Evolutionary conservation across 495 filamentous ascomycete genomes (phyloP), one percentile per base, ranked within the genome.

Genomic region (Tetracladium setigerum): DNA sequence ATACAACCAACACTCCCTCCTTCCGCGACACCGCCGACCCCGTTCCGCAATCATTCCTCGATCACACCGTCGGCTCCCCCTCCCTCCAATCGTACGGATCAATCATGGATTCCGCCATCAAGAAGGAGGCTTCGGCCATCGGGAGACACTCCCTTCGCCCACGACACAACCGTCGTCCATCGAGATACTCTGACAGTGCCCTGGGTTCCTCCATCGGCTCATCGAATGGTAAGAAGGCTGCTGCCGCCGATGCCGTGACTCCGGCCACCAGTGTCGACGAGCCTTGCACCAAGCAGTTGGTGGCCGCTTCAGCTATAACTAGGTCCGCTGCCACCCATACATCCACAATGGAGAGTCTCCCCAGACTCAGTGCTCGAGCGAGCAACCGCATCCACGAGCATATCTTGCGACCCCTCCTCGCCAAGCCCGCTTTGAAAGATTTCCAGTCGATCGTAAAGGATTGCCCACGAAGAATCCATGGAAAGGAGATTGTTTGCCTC

Each of bases 401-500:
- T 59, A 69, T 70, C 35, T 58, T 79, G 38, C 68, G 63, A 62
- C 75, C 75, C 7, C 58, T 79, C 2, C 62, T 77, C 41, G 64
- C 66, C 42, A 70, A 76, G 35, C 50, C 63, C 2, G 54, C 61
- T 10, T 72, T 90, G 41, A 83, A 88, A 63, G 79, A 83, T 30
- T 95, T 91, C 66, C 86, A 86, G 57, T 73, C 81, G 43, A 74
- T 95, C 44, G 74, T 92, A 39, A 68, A 81, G 46, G 80, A 85
- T 54, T 79, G 87, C 54, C 87, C 86, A 7, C 65, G 71, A 50
- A 85, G 85, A 54, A 88, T 95, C 56, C 77, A 79, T 24, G 75
- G 81, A 40, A 87, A 86, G 53, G 79, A 89, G 52, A 89, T 95
- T 49, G 76, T 82, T 49, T 92, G 83, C 67, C 77, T 95, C 9